These are phyloP conservation scores for Yarrowia sp. DNA, from an alignment of 805 yeast species.

Conservation along the genomic window DNA sequence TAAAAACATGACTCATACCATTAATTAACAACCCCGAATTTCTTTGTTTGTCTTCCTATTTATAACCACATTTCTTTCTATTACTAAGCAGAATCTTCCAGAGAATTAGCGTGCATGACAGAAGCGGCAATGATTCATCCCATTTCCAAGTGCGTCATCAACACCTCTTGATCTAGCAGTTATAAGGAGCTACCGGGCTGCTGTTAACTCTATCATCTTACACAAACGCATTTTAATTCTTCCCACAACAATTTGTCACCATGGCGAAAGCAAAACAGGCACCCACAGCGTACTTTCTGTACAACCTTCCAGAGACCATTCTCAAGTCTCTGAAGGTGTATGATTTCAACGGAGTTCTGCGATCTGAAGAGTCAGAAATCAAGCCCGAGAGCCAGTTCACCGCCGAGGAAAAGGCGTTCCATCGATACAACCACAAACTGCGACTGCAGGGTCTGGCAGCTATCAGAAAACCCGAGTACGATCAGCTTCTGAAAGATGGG, in stretches of 20 bases:
- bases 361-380: constrained; percentile 5
- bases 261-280: constrained; percentile 21
- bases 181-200: background rate
- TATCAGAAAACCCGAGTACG: constrained; percentile 19
- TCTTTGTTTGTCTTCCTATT: too few species aligned
- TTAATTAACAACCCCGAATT: too few species aligned
- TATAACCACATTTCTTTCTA: background rate
- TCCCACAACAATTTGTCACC: background rate
- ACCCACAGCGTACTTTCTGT: constrained; percentile 31
- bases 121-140: constrained; percentile 37
- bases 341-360: constrained; percentile 33
- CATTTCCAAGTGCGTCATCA: constrained; percentile 26
- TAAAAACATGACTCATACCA: too few species aligned
- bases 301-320: constrained; percentile 34
- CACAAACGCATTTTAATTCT: background rate
- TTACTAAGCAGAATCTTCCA: constrained; percentile 1
- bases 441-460: constrained; percentile 27
- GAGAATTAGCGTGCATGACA: constrained; percentile 9
- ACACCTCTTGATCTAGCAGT: background rate
- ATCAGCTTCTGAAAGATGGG: constrained; percentile 21
- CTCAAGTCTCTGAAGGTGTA: constrained; percentile 22
- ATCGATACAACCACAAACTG: constrained; percentile 35
- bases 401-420: constrained; percentile 28
- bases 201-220: background rate
- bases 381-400: constrained; percentile 14